Evolutionary conservation across 768 basidiomycete species (phyloP).

Genomic region (Clathrus columnatus): DNA sequence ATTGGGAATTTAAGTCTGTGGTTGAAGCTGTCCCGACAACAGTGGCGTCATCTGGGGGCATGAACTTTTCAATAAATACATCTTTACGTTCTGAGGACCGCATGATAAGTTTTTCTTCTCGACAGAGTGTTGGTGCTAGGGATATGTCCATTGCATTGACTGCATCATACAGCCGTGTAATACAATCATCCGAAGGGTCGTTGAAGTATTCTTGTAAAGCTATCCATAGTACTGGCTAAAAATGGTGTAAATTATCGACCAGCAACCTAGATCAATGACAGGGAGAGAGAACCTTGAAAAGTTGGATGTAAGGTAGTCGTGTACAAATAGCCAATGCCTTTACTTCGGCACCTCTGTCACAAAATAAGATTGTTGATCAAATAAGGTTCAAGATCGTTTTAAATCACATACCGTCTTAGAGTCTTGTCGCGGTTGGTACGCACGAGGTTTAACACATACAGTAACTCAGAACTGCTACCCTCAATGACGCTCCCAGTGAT

Average conservation of each 20-base stretch:
- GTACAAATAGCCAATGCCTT: conserved; percentile 94
- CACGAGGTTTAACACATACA: conserved; percentile 87
- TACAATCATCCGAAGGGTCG: conserved; percentile 81
- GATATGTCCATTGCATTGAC: conserved; percentile 87
- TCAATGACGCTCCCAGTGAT: conserved; percentile 19
- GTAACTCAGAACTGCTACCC: conserved; percentile 37
- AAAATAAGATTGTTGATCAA: not conserved
- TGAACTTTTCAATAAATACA: conserved; percentile 81
- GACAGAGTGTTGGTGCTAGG: conserved; percentile 67
- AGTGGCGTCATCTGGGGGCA: conserved; percentile 19
- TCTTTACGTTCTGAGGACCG: conserved; percentile 87
- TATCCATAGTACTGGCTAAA: conserved; percentile 82
- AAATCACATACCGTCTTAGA: conserved; percentile 51
- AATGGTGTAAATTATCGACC: conserved; percentile 2
- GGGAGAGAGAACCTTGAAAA: conserved; percentile 60
- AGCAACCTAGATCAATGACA: not conserved
- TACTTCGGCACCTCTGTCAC: conserved; percentile 76
- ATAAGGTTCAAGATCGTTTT: conserved; percentile 4
- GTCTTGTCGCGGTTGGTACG: conserved; percentile 86
- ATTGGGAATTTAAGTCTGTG: conserved; percentile 37
- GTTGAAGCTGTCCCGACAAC: conserved; percentile 4
- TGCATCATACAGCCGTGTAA: conserved; percentile 84
- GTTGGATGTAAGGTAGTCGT: conserved; percentile 87
- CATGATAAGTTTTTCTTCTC: conserved; percentile 82
- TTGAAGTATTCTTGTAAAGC: conserved; percentile 93